Conservation (phyloP, 169 alveolate genomes). For the Ophryocystis elektroscirrha region DNA sequence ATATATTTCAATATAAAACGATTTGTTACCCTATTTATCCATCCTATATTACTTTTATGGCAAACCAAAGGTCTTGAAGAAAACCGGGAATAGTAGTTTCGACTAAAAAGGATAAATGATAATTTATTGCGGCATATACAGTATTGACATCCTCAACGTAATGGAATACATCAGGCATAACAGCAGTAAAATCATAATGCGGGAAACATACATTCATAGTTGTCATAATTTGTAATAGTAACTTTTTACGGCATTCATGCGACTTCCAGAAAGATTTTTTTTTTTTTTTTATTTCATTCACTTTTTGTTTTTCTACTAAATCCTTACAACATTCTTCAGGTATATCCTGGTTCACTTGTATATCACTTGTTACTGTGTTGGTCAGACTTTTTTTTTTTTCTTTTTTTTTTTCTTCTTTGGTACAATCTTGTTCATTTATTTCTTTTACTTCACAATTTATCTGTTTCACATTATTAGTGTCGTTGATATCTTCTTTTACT, state of each 20-base stretch:
- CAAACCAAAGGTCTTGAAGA: conserved; percentile 24
- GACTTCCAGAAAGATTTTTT: too few species aligned
- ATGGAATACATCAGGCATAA: conserved; percentile 27
- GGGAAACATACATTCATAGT: conserved; percentile 37
- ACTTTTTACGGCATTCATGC: too few species aligned
- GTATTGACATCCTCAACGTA: conserved; percentile 12
- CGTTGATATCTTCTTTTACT: too few species aligned
- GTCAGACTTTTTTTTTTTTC: neutral
- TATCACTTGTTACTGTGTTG: conserved; percentile 8
- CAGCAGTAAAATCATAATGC: conserved; percentile 31
- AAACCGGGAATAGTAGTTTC: conserved; percentile 30
- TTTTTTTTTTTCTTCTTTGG: neutral
- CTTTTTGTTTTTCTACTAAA: too few species aligned
- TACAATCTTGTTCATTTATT: too few species aligned
- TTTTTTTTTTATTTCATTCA: too few species aligned
- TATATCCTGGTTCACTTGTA: conserved; percentile 27
- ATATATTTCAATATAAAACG: too few species aligned
- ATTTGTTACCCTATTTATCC: too few species aligned
- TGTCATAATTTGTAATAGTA: too few species aligned
- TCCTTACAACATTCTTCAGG: too few species aligned
- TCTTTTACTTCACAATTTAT: too few species aligned
- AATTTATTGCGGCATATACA: conserved; percentile 22
- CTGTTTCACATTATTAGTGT: too few species aligned
- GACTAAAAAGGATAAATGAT: conserved; percentile 21
- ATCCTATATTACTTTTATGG: conserved; percentile 7